Percentiles rank a stretch among this genome's conserved stretches.
phyloP scores from a whole-genome alignment of 2,329 filamentous ascomycete genomes.

The Neurospora sp. region DNA sequence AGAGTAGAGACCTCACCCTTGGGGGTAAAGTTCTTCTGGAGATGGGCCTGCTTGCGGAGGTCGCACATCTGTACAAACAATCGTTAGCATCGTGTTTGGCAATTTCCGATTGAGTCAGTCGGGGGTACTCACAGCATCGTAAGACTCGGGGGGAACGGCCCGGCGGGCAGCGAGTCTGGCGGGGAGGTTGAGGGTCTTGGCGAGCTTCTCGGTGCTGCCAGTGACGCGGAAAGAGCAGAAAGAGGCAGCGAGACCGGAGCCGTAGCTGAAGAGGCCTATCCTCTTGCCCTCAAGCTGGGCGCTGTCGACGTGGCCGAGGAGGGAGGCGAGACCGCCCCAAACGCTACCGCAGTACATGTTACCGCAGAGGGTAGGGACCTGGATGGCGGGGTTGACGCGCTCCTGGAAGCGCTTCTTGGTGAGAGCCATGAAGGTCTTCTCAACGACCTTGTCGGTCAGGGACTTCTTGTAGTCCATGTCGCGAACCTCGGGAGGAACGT shows the following conservation, averaged over 20 bases:
- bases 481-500: constrained; percentile 66
- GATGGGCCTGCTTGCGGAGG: constrained; percentile 72
- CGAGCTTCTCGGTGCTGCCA: constrained; percentile 59
- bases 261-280: constrained; percentile 70
- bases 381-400: constrained; percentile 62
- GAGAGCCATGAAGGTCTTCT: constrained; percentile 78
- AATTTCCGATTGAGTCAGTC: not conserved
- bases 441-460: constrained; percentile 68
- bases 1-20: constrained; percentile 59
- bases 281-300: constrained; percentile 61
- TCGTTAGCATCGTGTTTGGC: constrained; percentile 4
- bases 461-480: constrained; percentile 74
- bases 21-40: constrained; percentile 70
- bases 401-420: constrained; percentile 79
- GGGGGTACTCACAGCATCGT: constrained; percentile 54
- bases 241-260: constrained; percentile 62
- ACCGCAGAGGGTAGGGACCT: constrained; percentile 68
- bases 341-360: constrained; percentile 64
- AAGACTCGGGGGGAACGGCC: constrained; percentile 59
- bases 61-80: constrained; percentile 54
- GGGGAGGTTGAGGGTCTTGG: constrained; percentile 60
- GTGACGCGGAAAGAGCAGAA: constrained; percentile 66
- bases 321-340: constrained; percentile 64
- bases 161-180: constrained; percentile 56
- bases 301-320: constrained; percentile 55